Base-by-base conservation (phyloP, 495 filamentous ascomycete genomes). In the Achaetomiella virescens region DNA sequence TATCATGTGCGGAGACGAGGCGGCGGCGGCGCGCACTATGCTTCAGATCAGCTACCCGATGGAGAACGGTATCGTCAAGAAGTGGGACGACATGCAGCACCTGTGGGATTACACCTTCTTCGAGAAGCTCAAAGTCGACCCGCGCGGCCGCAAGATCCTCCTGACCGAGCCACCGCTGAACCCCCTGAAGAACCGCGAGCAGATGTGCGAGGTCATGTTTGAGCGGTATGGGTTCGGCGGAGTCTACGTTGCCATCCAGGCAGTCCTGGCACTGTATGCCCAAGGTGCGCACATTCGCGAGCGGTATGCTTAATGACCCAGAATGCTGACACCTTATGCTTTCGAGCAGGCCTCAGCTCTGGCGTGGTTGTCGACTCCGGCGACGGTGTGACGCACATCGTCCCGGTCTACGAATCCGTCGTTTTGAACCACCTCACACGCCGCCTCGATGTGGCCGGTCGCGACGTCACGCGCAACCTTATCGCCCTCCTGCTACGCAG, bases 1-100 rank as follows among this genome's bases (percentile, higher is more conserved):
- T 79, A 97, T 99, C 66, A 99, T 99, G 93, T 96, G 91, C 77
- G 93, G 93, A 62, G 95, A 99, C 76, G 93, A 99, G 75, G 93
- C 93, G 25, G 91, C 93, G 11, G 90, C 89, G 25, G 93, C 92
- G 59, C 83, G 93, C 61, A 92, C 89, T 54, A 95, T 96, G 90
- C 82, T 99, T 49, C 95, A 99, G 67, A 93, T 99, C 64, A 91
- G 84, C 68, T 97, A 97, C 72, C 93, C 93, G 64, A 99, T 99
- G 93, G 95, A 97, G 70, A 97, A 97, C 72, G 93, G 93, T 65
- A 96, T 99, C 61, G 88, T 99, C 52, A 97, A 97, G 81, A 89
- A 86, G 63, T 99, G 95, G 95, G 93, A 97, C 64, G 95, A 99
- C 73, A 97, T 97, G 92, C 86, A 95, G 75, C 93, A 97, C 67